phyloP scores from a whole-genome alignment of 352 stramenopile species.

The Phytophthora citricola region DNA sequence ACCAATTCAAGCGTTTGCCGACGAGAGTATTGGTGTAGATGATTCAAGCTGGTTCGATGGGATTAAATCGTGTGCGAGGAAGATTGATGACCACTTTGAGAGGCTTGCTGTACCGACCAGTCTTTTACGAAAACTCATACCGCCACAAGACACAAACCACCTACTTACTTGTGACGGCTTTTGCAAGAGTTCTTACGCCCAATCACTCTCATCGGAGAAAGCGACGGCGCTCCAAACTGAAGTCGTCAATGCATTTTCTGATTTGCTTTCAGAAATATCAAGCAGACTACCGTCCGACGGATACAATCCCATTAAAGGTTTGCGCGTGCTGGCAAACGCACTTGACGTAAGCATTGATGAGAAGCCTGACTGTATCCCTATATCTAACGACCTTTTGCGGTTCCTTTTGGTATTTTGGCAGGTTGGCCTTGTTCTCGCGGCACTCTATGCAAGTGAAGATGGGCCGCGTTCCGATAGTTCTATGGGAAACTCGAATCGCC shows the following conservation, averaged over 20 bases:
- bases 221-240: constrained; percentile 31
- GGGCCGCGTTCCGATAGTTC: constrained; percentile 9
- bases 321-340: constrained; percentile 43
- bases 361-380: not conserved
- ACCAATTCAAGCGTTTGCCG: constrained; percentile 22
- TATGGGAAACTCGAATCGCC: constrained; percentile 2
- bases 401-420: constrained; percentile 19
- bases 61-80: constrained; percentile 20
- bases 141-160: constrained; percentile 25
- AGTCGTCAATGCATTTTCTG: constrained; percentile 38
- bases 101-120: constrained; percentile 32
- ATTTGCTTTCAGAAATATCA: constrained; percentile 51
- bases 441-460: constrained; percentile 45
- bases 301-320: constrained; percentile 32
- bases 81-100: constrained; percentile 44
- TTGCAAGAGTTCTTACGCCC: constrained; percentile 16
- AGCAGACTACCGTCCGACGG: constrained; percentile 40
- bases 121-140: constrained; percentile 31
- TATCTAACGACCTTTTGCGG: constrained; percentile 21
- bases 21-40: not conserved
- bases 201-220: constrained; percentile 46
- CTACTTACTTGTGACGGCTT: constrained; percentile 19
- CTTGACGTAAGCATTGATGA: constrained; percentile 45
- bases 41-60: constrained; percentile 24
- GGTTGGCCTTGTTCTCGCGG: constrained; percentile 48